Evolutionary conservation across 345 rosid genomes (phyloP).

Genomic region (Tarenaya hassleriana): DNA sequence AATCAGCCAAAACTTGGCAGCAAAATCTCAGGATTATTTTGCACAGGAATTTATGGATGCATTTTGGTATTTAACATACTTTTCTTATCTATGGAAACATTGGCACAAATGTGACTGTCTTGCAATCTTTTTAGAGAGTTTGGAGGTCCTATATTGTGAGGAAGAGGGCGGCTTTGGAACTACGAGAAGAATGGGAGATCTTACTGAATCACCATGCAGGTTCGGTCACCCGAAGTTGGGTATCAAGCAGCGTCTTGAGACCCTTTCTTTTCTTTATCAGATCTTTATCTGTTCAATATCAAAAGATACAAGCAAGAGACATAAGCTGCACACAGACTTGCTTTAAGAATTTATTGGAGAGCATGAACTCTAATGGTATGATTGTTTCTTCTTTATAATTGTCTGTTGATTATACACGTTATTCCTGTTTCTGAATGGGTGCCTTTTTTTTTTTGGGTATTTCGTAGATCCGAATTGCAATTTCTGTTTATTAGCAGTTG

Average conservation of each 20-base stretch:
- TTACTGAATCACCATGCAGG: conserved; percentile 34
- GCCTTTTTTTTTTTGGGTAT: conserved; percentile 16
- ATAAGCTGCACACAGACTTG: conserved; percentile 48
- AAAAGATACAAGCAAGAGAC: conserved; percentile 43
- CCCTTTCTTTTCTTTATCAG: conserved; percentile 63
- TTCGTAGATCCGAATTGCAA: conserved; percentile 60
- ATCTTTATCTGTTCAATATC: conserved; percentile 39
- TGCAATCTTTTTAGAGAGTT: conserved; percentile 45
- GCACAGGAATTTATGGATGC: conserved; percentile 10
- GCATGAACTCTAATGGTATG: conserved; percentile 70
- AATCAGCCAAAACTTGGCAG: conserved; percentile 2
- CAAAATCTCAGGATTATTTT: conserved; percentile 2
- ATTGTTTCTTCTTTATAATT: conserved; percentile 10
- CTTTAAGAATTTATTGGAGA: conserved; percentile 66
- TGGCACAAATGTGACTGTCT: conserved; percentile 13
- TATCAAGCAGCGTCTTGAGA: conserved; percentile 57
- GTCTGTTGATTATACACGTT: neutral
- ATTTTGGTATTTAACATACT: conserved; percentile 7
- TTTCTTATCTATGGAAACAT: neutral
- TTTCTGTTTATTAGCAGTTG: conserved; percentile 53
- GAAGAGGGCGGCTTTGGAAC: conserved; percentile 47
- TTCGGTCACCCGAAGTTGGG: conserved; percentile 42
- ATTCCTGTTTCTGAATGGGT: neutral
- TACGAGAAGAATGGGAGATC: conserved; percentile 65
- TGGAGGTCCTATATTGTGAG: conserved; percentile 65